Base-by-base conservation (phyloP, 306 rosid species). In the Castanea mollissima region DNA sequence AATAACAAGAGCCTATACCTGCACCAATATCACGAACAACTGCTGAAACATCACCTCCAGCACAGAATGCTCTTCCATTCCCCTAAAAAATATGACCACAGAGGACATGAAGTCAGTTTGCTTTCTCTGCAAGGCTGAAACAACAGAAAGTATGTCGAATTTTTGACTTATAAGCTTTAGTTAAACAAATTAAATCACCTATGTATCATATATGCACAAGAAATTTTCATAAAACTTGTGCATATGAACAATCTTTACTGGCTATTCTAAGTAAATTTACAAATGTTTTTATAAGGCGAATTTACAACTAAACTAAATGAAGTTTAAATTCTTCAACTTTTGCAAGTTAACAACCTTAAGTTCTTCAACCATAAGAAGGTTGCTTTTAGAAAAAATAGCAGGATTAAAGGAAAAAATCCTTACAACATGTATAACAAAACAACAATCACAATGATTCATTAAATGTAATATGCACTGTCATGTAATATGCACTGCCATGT, bases 1-100 rank as follows among this genome's bases (percentile, higher is more conserved):
- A 83, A 55, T 18, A n/a, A 77, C 65, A 68, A 78, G 51, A 79
- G 72, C 25, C 71, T 78, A 74, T 78, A 84, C 99, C 88, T 86
- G 34, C 69, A 25, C 10, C 83, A 18, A 70, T 76, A 68, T 85
- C 81, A 72, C 32, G 90, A 90, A 70, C 97, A 68, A 91, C 93
- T 1, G 92, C 75, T 7, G 92, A 85, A 68, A 95, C 98, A 84
- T 95, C 99, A 74, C 98, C 99, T 58, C 99, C 99, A 57, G 99
- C 97, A 86, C 98, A 95, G 81, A 92, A 95, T 63, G 99, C 97
- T 79, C 94, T 92, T 73, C 99, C 99, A 84, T 84, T 92, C 60
- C 96, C 99, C 99, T 95, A 84, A 72, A 78, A 76, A 80, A 69
- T 35, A 78, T 8, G 49, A 59, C 44, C 44, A 54, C 79, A 71